phyloP scores from a whole-genome alignment of 768 basidiomycete species.

The Suillus paluster region DNA sequence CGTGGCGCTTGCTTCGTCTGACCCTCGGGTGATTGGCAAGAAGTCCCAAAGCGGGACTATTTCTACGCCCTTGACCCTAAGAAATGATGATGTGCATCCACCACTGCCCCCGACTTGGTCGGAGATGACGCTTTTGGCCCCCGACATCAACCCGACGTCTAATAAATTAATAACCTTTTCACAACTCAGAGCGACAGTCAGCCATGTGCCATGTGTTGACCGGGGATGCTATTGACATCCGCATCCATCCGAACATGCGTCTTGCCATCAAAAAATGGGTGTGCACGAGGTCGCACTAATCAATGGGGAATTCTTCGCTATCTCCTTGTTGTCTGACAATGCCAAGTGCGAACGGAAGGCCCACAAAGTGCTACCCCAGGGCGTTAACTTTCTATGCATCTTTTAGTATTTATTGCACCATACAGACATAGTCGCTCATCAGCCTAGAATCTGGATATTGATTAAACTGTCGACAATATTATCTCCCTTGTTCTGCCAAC shows the following conservation, averaged over 20 bases:
- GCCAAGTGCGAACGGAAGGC: background rate
- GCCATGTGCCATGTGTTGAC: slow-evolving; percentile 3
- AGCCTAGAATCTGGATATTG: background rate
- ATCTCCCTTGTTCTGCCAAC: background rate
- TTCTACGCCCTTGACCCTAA: background rate
- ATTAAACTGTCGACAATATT: background rate
- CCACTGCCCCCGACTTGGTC: background rate
- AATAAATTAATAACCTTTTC: background rate
- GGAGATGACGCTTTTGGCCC: background rate
- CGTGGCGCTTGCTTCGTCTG: background rate
- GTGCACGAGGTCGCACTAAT: background rate
- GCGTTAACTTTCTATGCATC: background rate
- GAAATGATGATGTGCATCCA: background rate
- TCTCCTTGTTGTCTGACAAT: background rate
- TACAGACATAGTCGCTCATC: background rate
- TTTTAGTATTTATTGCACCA: background rate
- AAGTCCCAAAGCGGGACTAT: background rate
- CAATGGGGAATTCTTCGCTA: background rate
- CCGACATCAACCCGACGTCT: background rate
- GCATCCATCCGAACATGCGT: slow-evolving; percentile 1
- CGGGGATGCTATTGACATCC: background rate
- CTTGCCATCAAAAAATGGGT: slow-evolving; percentile 2
- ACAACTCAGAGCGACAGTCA: background rate
- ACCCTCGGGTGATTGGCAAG: background rate
- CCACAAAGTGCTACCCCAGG: background rate